A percentile compares a stretch with the other conserved stretches of the same genome.
Evolutionary conservation across 192 early-diverging fungal species (phyloP).

Genomic region (Backusella tuberculispora): DNA sequence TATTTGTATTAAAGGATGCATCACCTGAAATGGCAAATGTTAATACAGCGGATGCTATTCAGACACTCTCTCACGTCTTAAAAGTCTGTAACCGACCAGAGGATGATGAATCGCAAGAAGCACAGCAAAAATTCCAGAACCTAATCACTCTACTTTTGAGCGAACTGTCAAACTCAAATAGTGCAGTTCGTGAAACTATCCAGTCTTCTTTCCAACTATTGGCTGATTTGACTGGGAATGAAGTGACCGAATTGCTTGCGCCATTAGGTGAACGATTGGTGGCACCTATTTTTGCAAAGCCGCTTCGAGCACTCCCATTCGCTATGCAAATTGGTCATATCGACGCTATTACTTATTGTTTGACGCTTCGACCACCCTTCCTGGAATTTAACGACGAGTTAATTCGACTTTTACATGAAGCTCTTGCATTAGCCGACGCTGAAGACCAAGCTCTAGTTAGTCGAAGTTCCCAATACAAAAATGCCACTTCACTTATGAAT

Average conservation of each 20-base stretch:
- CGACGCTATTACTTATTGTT: constrained; percentile 97
- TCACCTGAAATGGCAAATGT: constrained; percentile 75
- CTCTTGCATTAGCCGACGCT: constrained; percentile 91
- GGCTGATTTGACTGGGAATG: constrained; percentile 75
- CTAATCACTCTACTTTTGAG: constrained; percentile 80
- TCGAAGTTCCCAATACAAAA: constrained; percentile 81
- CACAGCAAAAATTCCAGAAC: constrained; percentile 72
- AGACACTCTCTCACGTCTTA: constrained; percentile 74
- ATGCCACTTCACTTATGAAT: constrained; percentile 78
- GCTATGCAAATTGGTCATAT: constrained; percentile 98
- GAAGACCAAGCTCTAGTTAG: constrained; percentile 96
- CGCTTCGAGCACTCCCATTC: constrained; percentile 92
- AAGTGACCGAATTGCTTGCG: constrained; percentile 82
- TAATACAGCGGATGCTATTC: constrained; percentile 73
- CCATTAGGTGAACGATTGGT: constrained; percentile 87
- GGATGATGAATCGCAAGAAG: constrained; percentile 54
- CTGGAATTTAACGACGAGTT: constrained; percentile 93
- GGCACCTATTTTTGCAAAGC: constrained; percentile 94
- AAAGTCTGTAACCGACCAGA: constrained; percentile 68
- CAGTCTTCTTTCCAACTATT: constrained; percentile 83
- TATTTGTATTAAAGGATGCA: constrained; percentile 94
- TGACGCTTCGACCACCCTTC: constrained; percentile 85
- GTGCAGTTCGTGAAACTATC: constrained; percentile 85
- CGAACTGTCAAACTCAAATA: constrained; percentile 92
- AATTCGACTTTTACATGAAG: constrained; percentile 86